phyloP scores from a whole-genome alignment of 2,329 filamentous ascomycete genomes.

The Bimuria novae-zelandiae region DNA sequence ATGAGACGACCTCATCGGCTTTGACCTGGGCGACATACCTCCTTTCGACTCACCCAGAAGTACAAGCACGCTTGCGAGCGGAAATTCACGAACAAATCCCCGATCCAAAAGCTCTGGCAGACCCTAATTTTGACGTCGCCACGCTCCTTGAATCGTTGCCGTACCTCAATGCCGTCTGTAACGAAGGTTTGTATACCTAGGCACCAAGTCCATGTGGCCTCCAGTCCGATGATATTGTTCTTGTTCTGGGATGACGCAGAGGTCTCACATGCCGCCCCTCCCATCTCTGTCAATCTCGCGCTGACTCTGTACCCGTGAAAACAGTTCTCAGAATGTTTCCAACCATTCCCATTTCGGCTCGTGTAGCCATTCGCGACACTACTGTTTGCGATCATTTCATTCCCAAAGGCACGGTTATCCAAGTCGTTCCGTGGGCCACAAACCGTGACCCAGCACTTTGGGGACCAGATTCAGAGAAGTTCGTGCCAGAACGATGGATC shows the following conservation, averaged over 20 bases:
- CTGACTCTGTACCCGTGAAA: too few relatives aligned
- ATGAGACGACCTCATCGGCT: conserved; percentile 77
- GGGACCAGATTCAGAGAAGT: conserved; percentile 48
- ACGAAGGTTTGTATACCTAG: conserved; percentile 32
- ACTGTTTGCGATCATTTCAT: conserved; percentile 41
- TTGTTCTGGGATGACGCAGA: background rate
- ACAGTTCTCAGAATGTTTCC: conserved; percentile 42
- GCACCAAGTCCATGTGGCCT: background rate
- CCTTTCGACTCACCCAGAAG: conserved; percentile 66
- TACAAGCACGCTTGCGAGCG: conserved; percentile 68
- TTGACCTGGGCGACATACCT: conserved; percentile 77
- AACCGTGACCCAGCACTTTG: conserved; percentile 51
- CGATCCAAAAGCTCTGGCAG: conserved; percentile 29
- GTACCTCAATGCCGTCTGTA: conserved; percentile 53
- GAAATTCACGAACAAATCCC: conserved; percentile 70
- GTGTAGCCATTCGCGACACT: conserved; percentile 39
- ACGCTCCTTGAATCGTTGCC: conserved; percentile 50
- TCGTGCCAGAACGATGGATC: conserved; percentile 54
- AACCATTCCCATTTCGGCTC: conserved; percentile 42
- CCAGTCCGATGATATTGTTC: background rate
- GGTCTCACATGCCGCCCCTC: too few relatives aligned
- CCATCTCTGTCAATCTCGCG: too few relatives aligned
- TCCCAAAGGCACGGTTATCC: conserved; percentile 45
- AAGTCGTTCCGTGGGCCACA: conserved; percentile 49
- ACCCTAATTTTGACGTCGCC: conserved; percentile 34